A percentile compares a stretch with the other conserved stretches of the same genome.
Evolutionary conservation across 1,139 yeast genomes (phyloP).

Genomic region (Zygotorulaspora mrakii): DNA sequence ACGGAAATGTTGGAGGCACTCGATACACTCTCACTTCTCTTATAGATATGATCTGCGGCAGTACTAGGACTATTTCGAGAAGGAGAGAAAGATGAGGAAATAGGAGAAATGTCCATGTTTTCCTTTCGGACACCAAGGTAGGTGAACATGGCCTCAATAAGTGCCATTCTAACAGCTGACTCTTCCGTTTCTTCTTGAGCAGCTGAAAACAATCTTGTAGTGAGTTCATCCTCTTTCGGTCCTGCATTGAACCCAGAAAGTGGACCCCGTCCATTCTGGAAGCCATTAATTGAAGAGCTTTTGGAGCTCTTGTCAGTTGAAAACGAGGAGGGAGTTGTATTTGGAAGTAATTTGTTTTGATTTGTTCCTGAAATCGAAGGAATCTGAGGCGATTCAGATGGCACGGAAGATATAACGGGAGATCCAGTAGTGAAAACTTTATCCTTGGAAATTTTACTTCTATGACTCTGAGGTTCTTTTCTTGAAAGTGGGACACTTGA

Average conservation of each 20-base stretch:
- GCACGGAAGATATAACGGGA: conserved; percentile 7
- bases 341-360: conserved; percentile 5
- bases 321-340: conserved; percentile 11
- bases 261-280: conserved; percentile 6
- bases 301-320: conserved; percentile 7
- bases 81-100: conserved; percentile 5
- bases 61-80: conserved; percentile 8
- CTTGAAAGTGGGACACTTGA: conserved; percentile 79
- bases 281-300: conserved; percentile 2
- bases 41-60: conserved; percentile 2
- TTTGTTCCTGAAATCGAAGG: conserved; percentile 8
- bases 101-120: conserved; percentile 30
- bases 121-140: conserved; percentile 63
- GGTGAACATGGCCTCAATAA: conserved; percentile 72
- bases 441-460: conserved; percentile 7
- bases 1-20: conserved; percentile 11
- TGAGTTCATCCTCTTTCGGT: conserved; percentile 32
- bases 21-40: conserved; percentile 7
- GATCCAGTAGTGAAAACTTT: conserved; percentile 5
- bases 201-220: conserved; percentile 45
- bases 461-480: conserved; percentile 33
- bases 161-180: conserved; percentile 59
- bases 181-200: conserved; percentile 74
- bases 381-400: conserved; percentile 9
- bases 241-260: conserved; percentile 8